Percentiles rank a stretch among this genome's conserved stretches.
Conservation (phyloP, 129 eudicot genomes). For the Artemisia argyi region DNA sequence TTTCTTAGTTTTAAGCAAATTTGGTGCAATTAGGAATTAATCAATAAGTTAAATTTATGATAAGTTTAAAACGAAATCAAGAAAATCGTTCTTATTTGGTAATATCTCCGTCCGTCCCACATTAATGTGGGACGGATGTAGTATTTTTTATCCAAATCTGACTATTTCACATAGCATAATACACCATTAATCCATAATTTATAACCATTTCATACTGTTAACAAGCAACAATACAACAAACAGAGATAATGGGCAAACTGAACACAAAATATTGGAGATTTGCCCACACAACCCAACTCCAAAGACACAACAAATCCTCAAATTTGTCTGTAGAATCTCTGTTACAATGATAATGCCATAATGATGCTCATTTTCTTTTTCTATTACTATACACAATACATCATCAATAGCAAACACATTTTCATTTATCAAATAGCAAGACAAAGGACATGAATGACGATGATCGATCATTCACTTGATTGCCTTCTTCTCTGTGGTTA, state of each 20-base stretch:
- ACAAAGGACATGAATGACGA: background rate
- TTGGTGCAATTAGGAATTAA: too few relatives aligned
- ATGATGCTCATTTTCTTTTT: slow-evolving; percentile 22
- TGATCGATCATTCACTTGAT: slow-evolving; percentile 4
- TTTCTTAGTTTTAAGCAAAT: too few relatives aligned
- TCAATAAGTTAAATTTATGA: too few relatives aligned
- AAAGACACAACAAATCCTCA: slow-evolving; percentile 21
- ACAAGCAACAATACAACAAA: slow-evolving; percentile 14
- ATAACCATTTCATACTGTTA: slow-evolving; percentile 5
- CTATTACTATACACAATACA: slow-evolving; percentile 34
- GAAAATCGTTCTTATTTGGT: too few relatives aligned
- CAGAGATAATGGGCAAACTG: background rate
- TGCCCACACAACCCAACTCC: slow-evolving; percentile 15
- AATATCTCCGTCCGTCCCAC: too few relatives aligned
- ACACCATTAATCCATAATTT: background rate
- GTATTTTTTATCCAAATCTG: too few relatives aligned
- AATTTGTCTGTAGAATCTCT: slow-evolving; percentile 1
- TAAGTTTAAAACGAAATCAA: too few relatives aligned
- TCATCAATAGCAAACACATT: slow-evolving; percentile 13
- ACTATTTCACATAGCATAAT: background rate
- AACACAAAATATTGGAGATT: slow-evolving; percentile 13
- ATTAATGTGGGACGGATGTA: too few relatives aligned
- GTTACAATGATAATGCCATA: slow-evolving; percentile 18
- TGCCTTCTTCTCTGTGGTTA: slow-evolving; percentile 51
- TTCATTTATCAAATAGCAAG: slow-evolving; percentile 5